Conservation (phyloP, 2,329 filamentous ascomycete species). For the Dactylonectria macrodidyma region DNA sequence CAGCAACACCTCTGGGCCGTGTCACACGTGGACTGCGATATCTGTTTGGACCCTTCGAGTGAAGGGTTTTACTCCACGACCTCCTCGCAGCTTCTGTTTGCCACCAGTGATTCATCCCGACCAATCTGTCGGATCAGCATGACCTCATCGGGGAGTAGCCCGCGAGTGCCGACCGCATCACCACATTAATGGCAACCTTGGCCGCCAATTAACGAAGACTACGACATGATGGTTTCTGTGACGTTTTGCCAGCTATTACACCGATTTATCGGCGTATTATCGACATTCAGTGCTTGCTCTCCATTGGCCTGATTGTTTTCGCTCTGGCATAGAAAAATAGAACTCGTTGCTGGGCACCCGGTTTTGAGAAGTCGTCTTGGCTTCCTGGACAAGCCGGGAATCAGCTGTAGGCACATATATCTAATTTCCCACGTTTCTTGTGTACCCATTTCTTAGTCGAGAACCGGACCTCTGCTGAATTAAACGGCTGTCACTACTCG, state of each 20-base stretch:
- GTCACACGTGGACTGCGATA: slow-evolving; percentile 7
- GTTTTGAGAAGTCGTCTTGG: slow-evolving; percentile 70
- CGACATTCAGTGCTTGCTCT: slow-evolving; percentile 64
- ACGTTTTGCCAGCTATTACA: slow-evolving; percentile 54
- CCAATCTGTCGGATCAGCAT: slow-evolving; percentile 6
- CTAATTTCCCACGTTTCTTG: slow-evolving; percentile 10
- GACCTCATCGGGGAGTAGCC: neutral
- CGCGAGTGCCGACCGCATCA: neutral
- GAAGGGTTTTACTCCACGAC: slow-evolving; percentile 17
- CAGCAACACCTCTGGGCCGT: slow-evolving; percentile 11
- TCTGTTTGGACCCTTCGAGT: slow-evolving; percentile 6
- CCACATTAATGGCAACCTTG: neutral
- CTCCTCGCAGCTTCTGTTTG: slow-evolving; percentile 1
- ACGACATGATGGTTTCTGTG: slow-evolving; percentile 14
- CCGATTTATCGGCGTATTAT: slow-evolving; percentile 57
- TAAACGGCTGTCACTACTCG: neutral
- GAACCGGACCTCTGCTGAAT: neutral
- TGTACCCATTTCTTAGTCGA: neutral
- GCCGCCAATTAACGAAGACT: slow-evolving; percentile 24
- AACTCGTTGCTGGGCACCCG: slow-evolving; percentile 71
- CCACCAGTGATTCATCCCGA: slow-evolving; percentile 2
- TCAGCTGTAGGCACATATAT: slow-evolving; percentile 71
- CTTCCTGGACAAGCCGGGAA: slow-evolving; percentile 68
- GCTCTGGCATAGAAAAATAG: slow-evolving; percentile 67
- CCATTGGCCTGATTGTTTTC: slow-evolving; percentile 68